phyloP scores from a whole-genome alignment of 495 filamentous ascomycete genomes.

The Neurospora sp. region DNA sequence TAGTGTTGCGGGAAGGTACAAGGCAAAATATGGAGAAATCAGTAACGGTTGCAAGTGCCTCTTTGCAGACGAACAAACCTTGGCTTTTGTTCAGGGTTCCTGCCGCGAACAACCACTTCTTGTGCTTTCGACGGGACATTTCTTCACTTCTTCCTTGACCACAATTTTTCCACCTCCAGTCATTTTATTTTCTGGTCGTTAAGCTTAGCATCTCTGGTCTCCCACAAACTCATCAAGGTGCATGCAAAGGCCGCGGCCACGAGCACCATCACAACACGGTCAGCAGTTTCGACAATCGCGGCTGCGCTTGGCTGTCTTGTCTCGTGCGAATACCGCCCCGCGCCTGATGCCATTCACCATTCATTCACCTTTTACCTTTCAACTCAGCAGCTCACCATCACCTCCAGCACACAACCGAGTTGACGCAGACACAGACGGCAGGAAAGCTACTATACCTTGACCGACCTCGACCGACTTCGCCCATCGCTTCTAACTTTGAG shows the following conservation, averaged over 20 bases:
- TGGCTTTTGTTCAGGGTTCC: background rate
- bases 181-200: background rate
- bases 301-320: background rate
- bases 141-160: background rate
- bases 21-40: background rate
- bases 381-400: background rate
- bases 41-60: background rate
- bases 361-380: background rate
- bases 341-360: background rate
- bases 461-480: background rate
- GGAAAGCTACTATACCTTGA: background rate
- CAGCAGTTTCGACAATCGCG: background rate
- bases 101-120: background rate
- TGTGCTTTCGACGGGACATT: background rate
- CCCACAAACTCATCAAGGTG: background rate
- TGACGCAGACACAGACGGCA: background rate
- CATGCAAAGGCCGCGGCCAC: background rate
- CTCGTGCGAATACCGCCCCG: background rate
- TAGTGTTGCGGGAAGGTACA: background rate
- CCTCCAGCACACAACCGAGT: background rate
- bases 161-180: background rate
- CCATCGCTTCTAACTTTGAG: background rate
- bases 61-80: background rate
- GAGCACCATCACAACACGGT: background rate
- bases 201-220: background rate